Evolutionary conservation across 2,329 filamentous ascomycete genomes (phyloP), one percentile per base, ranked within the genome.

Genomic region (Phialophora expanda): DNA sequence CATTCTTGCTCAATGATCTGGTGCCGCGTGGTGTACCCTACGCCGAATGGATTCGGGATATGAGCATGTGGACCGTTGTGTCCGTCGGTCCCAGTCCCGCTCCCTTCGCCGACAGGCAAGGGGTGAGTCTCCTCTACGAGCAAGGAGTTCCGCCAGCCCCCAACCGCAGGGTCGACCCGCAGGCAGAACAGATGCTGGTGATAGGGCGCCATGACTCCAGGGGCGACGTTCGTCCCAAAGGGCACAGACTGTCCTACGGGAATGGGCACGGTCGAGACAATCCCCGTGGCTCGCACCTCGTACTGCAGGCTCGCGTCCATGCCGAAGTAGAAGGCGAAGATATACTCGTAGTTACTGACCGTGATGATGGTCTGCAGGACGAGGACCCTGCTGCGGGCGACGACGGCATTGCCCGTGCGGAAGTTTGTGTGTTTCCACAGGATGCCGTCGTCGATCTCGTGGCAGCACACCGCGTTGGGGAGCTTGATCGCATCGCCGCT

Each of bases 51-150:
- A 73, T 87, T 88, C 71, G 73, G 72, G 20, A 73, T 56, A 3
- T 34, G 32, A 11, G 30, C 8, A 32, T 32, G 8, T 9, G 30
- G 1, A 11, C 30, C 30, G 11, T 32, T 32, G 5, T 32, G 30
- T 11, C 2, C 30, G 30, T 32, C 9, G 8, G 30, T 32, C 30
- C 30, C 32, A 9, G 32, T 34, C 32, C 9, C 32, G 5, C 77
- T 78, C 1, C 72, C 72, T 3, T 77, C 75, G 44, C 54, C 46
- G 63, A 87, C 80, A 2, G 86, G 85, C 81, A 90, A 86, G 0
- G 88, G 77, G 59, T 86, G 82, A 3, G 84, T 84, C 71, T 88
- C 86, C 64, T 85, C 81, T 70, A 89, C 83, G 61, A 73, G 55
- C n/a, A 79, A 58, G 3, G 76, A 76, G 66, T 77, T 78, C 7